phyloP scores from a whole-genome alignment of 345 rosid species.

The Lumnitzera littorea region DNA sequence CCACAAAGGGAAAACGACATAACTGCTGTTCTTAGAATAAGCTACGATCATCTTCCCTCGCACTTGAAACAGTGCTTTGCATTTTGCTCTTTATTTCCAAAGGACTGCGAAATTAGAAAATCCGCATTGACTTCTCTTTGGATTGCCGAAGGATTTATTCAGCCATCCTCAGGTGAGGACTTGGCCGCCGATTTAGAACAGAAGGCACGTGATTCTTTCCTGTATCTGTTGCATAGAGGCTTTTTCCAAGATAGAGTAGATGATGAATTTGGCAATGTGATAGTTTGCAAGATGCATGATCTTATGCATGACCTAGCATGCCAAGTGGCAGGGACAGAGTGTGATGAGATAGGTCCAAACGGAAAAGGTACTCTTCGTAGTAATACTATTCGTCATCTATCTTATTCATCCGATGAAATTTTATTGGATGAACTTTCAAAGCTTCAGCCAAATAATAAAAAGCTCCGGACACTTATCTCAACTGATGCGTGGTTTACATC shows the following conservation, averaged over 20 bases:
- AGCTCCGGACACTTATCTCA: too few species aligned
- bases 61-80: slow-evolving; percentile 20
- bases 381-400: slow-evolving; percentile 9
- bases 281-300: slow-evolving; percentile 20
- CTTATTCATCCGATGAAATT: slow-evolving; percentile 3
- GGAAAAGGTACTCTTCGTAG: neutral
- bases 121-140: slow-evolving; percentile 14
- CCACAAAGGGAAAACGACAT: slow-evolving; percentile 1
- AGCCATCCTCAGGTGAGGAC: neutral
- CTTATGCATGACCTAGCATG: slow-evolving; percentile 26
- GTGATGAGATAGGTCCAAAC: neutral
- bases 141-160: slow-evolving; percentile 23
- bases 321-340: slow-evolving; percentile 13
- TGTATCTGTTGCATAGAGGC: slow-evolving; percentile 12
- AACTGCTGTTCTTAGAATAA: slow-evolving; percentile 10
- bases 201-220: slow-evolving; percentile 16
- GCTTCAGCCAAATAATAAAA: neutral
- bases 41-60: slow-evolving; percentile 19
- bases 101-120: slow-evolving; percentile 9
- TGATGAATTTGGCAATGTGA: neutral
- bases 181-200: slow-evolving; percentile 4
- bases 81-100: slow-evolving; percentile 22
- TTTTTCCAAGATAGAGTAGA: slow-evolving; percentile 16
- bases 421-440: slow-evolving; percentile 1
- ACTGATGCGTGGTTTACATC: neutral